phyloP scores from a whole-genome alignment of 2,329 filamentous ascomycete species.

The Teratosphaeria zuluensis region DNA sequence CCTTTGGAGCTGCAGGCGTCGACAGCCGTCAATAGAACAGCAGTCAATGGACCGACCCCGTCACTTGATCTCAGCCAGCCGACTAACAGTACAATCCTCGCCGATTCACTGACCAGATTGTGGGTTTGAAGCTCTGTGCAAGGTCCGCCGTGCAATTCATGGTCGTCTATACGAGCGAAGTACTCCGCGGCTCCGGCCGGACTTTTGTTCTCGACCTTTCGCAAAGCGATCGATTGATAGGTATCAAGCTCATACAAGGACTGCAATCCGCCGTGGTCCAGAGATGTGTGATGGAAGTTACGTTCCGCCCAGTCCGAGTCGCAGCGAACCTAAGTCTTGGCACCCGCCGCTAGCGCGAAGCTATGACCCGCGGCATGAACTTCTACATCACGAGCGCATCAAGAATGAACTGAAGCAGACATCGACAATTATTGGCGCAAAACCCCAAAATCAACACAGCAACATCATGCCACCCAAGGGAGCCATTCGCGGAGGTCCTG shows the following conservation, averaged over 20 bases:
- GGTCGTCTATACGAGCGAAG: no score
- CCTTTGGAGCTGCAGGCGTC: no score
- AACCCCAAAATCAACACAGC: background rate
- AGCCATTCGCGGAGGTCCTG: constrained; percentile 9
- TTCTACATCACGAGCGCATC: background rate
- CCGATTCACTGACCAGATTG: no score
- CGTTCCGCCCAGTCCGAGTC: background rate
- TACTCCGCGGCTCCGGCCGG: no score
- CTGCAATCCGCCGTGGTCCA: background rate
- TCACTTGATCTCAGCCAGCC: no score
- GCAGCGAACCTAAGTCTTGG: background rate
- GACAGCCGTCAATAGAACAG: no score
- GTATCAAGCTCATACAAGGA: background rate
- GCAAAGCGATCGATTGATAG: no score
- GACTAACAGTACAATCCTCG: no score
- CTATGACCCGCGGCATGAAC: background rate
- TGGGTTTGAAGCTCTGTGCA: no score
- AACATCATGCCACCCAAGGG: constrained; percentile 20
- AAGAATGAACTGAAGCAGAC: background rate
- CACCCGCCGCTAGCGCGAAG: background rate
- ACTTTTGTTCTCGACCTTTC: no score
- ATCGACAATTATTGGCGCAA: background rate
- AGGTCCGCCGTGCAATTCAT: no score
- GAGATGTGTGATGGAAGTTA: background rate
- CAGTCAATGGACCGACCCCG: no score